Conservation (phyloP, 1,139 yeast species). For the Scheffersomyces titani region DNA sequence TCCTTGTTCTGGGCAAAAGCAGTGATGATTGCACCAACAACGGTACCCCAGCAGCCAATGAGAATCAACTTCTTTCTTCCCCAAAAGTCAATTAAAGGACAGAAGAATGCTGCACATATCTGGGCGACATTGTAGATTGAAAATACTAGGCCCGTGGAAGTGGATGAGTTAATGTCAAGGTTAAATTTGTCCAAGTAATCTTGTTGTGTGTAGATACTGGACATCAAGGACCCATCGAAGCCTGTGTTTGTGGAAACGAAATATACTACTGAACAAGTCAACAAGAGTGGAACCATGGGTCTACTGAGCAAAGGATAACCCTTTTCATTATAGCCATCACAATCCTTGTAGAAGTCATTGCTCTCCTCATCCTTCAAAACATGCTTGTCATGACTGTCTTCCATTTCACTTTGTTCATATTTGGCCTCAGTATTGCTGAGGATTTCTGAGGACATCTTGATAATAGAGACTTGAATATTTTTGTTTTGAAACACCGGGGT, state of each 20-base stretch:
- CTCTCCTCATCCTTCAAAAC: background rate
- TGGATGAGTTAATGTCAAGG: slow-evolving; percentile 12
- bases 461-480: background rate
- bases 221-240: slow-evolving; percentile 19
- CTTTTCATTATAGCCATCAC: background rate
- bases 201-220: slow-evolving; percentile 17
- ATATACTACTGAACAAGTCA: slow-evolving; percentile 12
- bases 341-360: background rate
- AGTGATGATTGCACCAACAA: slow-evolving; percentile 25
- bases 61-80: slow-evolving; percentile 20
- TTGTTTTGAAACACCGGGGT: background rate
- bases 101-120: slow-evolving; percentile 14
- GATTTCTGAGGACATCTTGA: background rate
- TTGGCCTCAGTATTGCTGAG: background rate
- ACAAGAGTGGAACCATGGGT: slow-evolving; percentile 8
- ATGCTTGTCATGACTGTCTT: background rate
- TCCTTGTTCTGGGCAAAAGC: slow-evolving; percentile 19
- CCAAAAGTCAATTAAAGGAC: slow-evolving; percentile 9
- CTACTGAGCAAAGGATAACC: background rate
- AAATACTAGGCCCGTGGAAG: slow-evolving; percentile 21
- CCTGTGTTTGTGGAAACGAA: slow-evolving; percentile 18
- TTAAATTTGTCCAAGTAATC: slow-evolving; percentile 16
- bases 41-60: slow-evolving; percentile 17
- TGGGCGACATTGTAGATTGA: slow-evolving; percentile 20
- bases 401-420: background rate